These are phyloP conservation scores for Penicillium freii DNA, from an alignment of 2,329 filamentous ascomycete species.

Conservation along the genomic window DNA sequence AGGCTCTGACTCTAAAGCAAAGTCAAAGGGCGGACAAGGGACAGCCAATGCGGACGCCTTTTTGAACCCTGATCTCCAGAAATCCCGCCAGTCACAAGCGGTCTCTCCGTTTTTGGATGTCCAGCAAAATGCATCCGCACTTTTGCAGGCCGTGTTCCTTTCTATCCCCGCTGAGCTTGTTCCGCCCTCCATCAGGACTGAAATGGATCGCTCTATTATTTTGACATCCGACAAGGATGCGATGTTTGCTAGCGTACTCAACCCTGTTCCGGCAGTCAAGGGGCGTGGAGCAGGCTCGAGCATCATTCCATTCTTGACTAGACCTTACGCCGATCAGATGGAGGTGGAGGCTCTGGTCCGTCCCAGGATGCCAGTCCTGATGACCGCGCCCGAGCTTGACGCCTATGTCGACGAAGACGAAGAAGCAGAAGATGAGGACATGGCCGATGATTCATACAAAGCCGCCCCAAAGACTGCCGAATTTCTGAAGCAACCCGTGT, in stretches of 20 bases:
- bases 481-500: constrained; percentile 27
- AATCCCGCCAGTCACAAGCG: constrained; percentile 20
- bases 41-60: constrained; percentile 68
- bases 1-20: constrained; percentile 44
- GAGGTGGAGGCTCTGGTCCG: constrained; percentile 68
- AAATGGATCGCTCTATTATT: constrained; percentile 79
- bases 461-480: constrained; percentile 18
- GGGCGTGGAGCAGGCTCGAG: constrained; percentile 64
- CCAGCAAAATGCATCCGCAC: constrained; percentile 54
- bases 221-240: constrained; percentile 66
- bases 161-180: constrained; percentile 65
- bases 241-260: constrained; percentile 78
- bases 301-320: constrained; percentile 75
- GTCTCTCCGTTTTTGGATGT: constrained; percentile 43
- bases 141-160: constrained; percentile 64
- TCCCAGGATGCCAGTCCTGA: constrained; percentile 51
- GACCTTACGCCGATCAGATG: constrained; percentile 61
- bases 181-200: constrained; percentile 67
- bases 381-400: constrained; percentile 31
- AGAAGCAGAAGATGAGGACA: constrained; percentile 31
- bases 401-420: constrained; percentile 30
- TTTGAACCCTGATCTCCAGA: constrained; percentile 50
- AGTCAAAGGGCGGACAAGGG: constrained; percentile 36
- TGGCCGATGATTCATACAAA: constrained; percentile 13
- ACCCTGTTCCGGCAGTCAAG: constrained; percentile 66